Conservation (phyloP, 2,329 filamentous ascomycete species). For the Alternaria sp. region DNA sequence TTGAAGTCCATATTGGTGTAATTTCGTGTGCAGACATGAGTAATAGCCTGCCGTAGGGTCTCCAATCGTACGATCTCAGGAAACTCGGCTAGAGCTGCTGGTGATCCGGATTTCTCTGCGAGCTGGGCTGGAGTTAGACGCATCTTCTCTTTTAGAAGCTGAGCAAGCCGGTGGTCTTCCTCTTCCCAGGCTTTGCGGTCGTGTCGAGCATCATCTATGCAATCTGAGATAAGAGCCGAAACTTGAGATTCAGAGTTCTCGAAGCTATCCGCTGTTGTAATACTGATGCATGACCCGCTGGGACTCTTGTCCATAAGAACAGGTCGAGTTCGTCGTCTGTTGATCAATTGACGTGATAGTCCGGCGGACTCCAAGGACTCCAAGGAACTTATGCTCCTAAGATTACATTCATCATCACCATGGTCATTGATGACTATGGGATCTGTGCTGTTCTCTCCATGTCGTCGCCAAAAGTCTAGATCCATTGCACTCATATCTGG, state of each 20-base stretch:
- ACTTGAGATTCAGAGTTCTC: not conserved
- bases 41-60: not conserved
- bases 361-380: conserved; percentile 8
- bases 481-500: not conserved
- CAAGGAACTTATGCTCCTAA: conserved; percentile 8
- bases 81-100: not conserved
- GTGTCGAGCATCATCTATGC: not conserved
- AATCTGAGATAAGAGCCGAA: not conserved
- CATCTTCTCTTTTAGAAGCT: not conserved
- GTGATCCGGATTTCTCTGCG: not conserved
- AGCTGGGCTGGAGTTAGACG: not conserved
- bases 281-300: not conserved
- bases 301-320: not conserved
- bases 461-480: not conserved
- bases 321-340: conserved; percentile 1
- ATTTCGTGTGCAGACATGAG: conserved; percentile 12
- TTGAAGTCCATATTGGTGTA: conserved; percentile 20
- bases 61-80: not conserved
- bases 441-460: not conserved
- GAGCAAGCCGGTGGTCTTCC: conserved; percentile 12
- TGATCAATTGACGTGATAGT: not conserved
- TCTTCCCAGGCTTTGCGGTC: conserved; percentile 3
- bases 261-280: not conserved
- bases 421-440: not conserved
- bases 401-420: not conserved